Percentiles rank a stretch among this genome's conserved stretches.
Conservation (phyloP, 176 grass and related monocot genomes). For the Oryza coarctata region DNA sequence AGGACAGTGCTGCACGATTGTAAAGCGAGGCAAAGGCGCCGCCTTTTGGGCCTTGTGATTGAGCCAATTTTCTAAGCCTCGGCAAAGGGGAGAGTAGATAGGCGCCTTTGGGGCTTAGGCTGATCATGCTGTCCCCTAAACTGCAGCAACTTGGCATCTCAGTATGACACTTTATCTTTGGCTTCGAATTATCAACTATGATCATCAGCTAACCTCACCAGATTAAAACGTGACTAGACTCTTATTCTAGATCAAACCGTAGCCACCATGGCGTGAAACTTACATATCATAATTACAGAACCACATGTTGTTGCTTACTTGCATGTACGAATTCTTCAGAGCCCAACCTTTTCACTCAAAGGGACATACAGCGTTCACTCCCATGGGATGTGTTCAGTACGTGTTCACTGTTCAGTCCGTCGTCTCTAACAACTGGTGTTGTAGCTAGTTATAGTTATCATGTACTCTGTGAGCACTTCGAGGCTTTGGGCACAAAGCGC, state of each 20-base stretch:
- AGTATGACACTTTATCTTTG: slow-evolving; percentile 11
- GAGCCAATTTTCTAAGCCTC: slow-evolving; percentile 36
- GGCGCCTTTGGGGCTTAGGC: slow-evolving; percentile 49
- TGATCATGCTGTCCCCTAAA: slow-evolving; percentile 57
- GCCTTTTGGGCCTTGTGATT: slow-evolving; percentile 30
- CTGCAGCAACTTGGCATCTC: slow-evolving; percentile 45
- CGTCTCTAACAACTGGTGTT: neutral
- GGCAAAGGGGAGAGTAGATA: slow-evolving; percentile 21
- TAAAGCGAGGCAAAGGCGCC: slow-evolving; percentile 53
- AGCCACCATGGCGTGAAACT: slow-evolving; percentile 22
- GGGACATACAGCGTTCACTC: neutral
- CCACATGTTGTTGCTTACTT: slow-evolving; percentile 10
- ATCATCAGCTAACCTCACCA: neutral
- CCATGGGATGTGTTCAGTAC: neutral
- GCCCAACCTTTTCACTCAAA: too few species aligned
- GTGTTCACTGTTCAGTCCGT: neutral
- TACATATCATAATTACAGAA: slow-evolving; percentile 39
- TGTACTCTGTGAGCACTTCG: neutral
- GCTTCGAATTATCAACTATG: neutral
- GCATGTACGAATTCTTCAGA: neutral
- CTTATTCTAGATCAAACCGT: neutral
- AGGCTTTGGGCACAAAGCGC: too few species aligned
- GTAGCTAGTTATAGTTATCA: too few species aligned
- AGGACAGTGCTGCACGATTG: slow-evolving; percentile 42
- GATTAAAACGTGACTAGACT: slow-evolving; percentile 28